These are phyloP conservation scores for Fusarium sarcochroum DNA, from an alignment of 2,329 filamentous ascomycete genomes.

Conservation along the genomic window DNA sequence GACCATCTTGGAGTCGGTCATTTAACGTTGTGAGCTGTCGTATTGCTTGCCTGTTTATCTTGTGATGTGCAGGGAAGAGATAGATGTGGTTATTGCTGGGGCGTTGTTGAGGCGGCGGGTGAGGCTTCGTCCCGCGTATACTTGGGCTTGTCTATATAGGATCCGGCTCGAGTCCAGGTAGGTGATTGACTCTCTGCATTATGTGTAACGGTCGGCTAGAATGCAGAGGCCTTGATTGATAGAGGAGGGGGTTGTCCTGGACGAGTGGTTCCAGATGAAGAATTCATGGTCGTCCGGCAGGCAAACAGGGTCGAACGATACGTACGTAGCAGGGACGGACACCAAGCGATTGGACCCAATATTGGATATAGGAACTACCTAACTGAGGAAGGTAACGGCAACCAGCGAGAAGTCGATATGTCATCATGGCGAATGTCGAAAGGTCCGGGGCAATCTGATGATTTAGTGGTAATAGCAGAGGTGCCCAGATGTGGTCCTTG, in stretches of 20 bases:
- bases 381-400: not conserved
- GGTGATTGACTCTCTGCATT: slow-evolving; percentile 7
- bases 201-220: slow-evolving; percentile 35
- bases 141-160: slow-evolving; percentile 1
- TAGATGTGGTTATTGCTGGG: slow-evolving; percentile 17
- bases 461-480: slow-evolving; percentile 11
- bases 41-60: slow-evolving; percentile 19
- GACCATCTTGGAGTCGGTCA: slow-evolving; percentile 34
- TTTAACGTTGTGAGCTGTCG: slow-evolving; percentile 29
- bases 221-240: slow-evolving; percentile 30
- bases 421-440: slow-evolving; percentile 2
- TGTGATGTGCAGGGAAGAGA: slow-evolving; percentile 15
- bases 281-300: slow-evolving; percentile 25
- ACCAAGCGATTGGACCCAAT: slow-evolving; percentile 16
- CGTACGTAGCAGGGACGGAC: slow-evolving; percentile 11
- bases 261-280: slow-evolving; percentile 21
- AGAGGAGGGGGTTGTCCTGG: slow-evolving; percentile 23
- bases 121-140: slow-evolving; percentile 21
- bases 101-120: slow-evolving; percentile 19
- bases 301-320: slow-evolving; percentile 34
- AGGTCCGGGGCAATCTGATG: slow-evolving; percentile 6
- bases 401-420: not conserved
- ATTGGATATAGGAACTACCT: slow-evolving; percentile 8
- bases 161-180: slow-evolving; percentile 3
- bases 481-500: slow-evolving; percentile 22